Evolutionary conservation across 202 grass and related monocot species (phyloP).

Genomic region (Zoysia matrella): DNA sequence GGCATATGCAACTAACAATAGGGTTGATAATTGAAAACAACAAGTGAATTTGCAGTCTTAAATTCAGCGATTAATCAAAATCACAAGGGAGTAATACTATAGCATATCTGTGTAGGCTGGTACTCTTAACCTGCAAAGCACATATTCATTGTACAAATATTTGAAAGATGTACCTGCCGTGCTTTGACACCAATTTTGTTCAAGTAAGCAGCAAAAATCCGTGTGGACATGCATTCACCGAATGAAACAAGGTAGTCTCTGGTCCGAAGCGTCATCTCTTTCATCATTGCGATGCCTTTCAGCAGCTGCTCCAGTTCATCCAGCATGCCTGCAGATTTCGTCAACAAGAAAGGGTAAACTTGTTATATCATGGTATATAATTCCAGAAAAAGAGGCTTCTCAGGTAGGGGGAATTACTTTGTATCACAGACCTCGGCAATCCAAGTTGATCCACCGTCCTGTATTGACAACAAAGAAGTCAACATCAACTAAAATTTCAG

Average conservation of each 20-base stretch:
- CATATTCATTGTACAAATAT: constrained; percentile 31
- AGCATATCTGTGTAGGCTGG: constrained; percentile 5
- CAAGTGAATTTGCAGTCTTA: neutral
- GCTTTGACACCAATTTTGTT: constrained; percentile 87
- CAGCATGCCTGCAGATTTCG: constrained; percentile 59
- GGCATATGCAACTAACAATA: constrained; percentile 2
- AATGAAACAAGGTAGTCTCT: constrained; percentile 93
- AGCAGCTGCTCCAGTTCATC: constrained; percentile 90
- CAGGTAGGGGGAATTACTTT: constrained; percentile 43
- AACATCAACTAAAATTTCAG: constrained; percentile 31
- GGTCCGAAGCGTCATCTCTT: constrained; percentile 84
- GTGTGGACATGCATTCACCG: constrained; percentile 93
- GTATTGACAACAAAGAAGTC: constrained; percentile 46
- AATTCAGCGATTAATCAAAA: neutral
- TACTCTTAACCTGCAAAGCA: constrained; percentile 9
- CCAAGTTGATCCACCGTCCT: constrained; percentile 81
- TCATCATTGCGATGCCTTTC: constrained; percentile 97
- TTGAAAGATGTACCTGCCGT: constrained; percentile 59
- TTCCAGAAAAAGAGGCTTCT: constrained; percentile 21
- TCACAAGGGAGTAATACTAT: constrained; percentile 7
- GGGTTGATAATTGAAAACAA: constrained; percentile 24
- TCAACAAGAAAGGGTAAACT: neutral
- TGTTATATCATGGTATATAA: neutral
- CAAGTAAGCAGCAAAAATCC: constrained; percentile 90
- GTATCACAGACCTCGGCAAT: constrained; percentile 61